phyloP scores from a whole-genome alignment of 2,329 filamentous ascomycete species.

The Dactylellina parvicollis region DNA sequence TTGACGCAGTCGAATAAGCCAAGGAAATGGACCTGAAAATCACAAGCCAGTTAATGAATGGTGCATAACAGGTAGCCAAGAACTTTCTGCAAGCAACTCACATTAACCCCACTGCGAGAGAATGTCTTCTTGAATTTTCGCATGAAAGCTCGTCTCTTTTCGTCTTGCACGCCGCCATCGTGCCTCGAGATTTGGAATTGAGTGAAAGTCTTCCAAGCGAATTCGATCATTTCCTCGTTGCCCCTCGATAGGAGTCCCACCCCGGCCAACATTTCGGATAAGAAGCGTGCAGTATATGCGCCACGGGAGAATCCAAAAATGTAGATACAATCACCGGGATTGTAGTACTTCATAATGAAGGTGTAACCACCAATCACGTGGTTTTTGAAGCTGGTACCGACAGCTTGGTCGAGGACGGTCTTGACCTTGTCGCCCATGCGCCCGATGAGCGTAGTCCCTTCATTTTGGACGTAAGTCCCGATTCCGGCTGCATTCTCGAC shows the following conservation, averaged over 20 bases:
- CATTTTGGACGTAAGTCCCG: constrained; percentile 65
- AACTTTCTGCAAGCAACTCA: constrained; percentile 16
- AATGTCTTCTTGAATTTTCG: constrained; percentile 64
- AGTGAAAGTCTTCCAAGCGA: constrained; percentile 63
- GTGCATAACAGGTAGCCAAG: no score
- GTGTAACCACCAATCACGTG: constrained; percentile 68
- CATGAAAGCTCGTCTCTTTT: constrained; percentile 57
- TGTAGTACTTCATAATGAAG: constrained; percentile 68
- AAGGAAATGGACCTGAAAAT: constrained; percentile 65
- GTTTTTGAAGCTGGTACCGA: constrained; percentile 65
- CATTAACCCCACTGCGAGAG: constrained; percentile 64
- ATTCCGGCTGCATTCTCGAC: constrained; percentile 61
- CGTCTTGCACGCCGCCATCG: constrained; percentile 51
- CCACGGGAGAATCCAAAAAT: constrained; percentile 68
- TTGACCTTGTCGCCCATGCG: constrained; percentile 61
- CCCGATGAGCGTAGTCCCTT: constrained; percentile 62
- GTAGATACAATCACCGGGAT: constrained; percentile 66
- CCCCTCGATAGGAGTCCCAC: constrained; percentile 66
- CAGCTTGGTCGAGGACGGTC: constrained; percentile 63
- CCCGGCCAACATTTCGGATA: constrained; percentile 66
- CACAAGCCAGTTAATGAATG: no score
- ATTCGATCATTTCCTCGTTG: constrained; percentile 68
- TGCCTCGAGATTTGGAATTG: constrained; percentile 57
- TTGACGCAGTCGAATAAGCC: constrained; percentile 69
- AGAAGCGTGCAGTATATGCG: constrained; percentile 67